Evolutionary conservation across 2,329 filamentous ascomycete genomes (phyloP), one percentile per base, ranked within the genome.

Genomic region (Aspergillus pseudonomiae): DNA sequence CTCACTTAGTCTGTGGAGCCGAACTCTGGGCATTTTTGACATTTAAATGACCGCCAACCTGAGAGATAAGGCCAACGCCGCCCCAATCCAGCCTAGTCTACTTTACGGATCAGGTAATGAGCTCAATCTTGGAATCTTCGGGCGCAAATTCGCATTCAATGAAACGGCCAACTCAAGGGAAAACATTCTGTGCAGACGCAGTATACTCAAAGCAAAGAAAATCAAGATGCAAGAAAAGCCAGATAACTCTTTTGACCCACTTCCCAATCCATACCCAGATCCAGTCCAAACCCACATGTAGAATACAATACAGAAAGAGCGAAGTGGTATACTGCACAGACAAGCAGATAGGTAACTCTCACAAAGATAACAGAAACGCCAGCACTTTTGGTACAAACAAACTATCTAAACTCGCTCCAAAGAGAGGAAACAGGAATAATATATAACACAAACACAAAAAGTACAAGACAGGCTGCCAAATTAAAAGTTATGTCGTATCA

Each of bases 241-340:
- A 52, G 16, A 34, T 16, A 52, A 52, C 30, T 52, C 48, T 52
- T 52, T 52, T 34, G 16, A 16, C 34, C 6, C 48, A 52, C 48
- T 30, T 54, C 52, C 36, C 32, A 45, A 62, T 54, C 32, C 36
- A 62, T 54, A 36, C 48, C 32, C 46, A 59, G 39, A 62, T 58
- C 58, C 61, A 34, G 36, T 56, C 57, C 41, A 52, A 54, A 61
- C 59, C 41, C 59, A 53, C n/a, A 52, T 34, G 59, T 50, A 39
- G 30, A 61, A 61, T 54, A 59, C 46, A 63, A 60, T n/a, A 56
- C 55, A 62, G 58, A 60, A 64, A 63, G 65, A 71, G 61, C 63
- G 67, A 66, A 58, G 70, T 74, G 74, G 73, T 75, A 77, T 76
- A 72, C 71, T 65, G 64, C 63, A 65, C 66, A 68, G 61, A 69